phyloP scores from a whole-genome alignment of 2,329 filamentous ascomycete genomes.

The Aureobasidium musti region DNA sequence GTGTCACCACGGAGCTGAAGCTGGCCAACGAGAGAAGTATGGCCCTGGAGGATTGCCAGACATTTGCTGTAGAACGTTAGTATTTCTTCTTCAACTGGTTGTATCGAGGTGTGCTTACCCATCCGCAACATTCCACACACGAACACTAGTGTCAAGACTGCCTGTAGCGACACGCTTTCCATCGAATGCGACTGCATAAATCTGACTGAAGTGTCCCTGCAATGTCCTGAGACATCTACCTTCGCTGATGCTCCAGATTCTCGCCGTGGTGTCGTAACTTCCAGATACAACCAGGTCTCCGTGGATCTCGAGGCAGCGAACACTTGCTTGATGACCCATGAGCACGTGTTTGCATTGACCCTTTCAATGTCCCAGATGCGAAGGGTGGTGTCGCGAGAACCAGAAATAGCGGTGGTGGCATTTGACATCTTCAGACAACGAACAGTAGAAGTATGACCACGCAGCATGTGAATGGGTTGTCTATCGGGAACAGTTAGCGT shows the following conservation, averaged over 20 bases:
- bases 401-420: conserved; percentile 89
- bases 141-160: conserved; percentile 92
- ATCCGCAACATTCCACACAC: conserved; percentile 91
- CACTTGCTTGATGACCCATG: conserved; percentile 92
- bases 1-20: conserved; percentile 94
- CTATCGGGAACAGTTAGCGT: not conserved
- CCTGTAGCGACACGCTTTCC: conserved; percentile 91
- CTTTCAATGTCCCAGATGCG: conserved; percentile 92
- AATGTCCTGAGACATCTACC: conserved; percentile 88
- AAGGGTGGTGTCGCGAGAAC: conserved; percentile 90
- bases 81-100: not conserved
- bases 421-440: conserved; percentile 98
- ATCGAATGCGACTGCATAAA: conserved; percentile 98
- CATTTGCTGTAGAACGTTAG: conserved; percentile 22
- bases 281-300: conserved; percentile 97
- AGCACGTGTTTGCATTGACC: conserved; percentile 89
- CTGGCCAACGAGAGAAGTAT: conserved; percentile 95
- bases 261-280: conserved; percentile 94
- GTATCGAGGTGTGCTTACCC: conserved; percentile 60
- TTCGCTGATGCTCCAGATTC: conserved; percentile 97
- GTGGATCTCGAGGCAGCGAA: conserved; percentile 92
- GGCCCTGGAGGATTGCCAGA: conserved; percentile 88
- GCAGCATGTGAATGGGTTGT: conserved; percentile 70
- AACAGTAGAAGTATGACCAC: conserved; percentile 95
- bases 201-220: conserved; percentile 95